These are phyloP conservation scores for Globisporangium paroecandrum DNA, from an alignment of 352 stramenopile genomes.

Conservation along the genomic window DNA sequence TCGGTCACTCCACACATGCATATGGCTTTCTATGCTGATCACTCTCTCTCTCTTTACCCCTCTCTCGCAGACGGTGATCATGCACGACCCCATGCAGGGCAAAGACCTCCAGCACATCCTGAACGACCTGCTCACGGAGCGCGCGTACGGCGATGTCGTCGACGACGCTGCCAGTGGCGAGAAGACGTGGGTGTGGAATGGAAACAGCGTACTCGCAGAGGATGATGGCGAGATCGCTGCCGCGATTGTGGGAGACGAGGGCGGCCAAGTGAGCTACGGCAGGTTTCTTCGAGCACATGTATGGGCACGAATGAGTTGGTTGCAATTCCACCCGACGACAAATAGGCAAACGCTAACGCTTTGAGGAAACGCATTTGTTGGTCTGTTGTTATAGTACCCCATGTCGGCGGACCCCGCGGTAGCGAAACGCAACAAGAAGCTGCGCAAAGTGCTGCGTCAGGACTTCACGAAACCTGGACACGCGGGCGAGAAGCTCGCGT, in stretches of 20 bases:
- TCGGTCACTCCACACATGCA: background rate
- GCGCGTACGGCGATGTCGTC: slow-evolving; percentile 32
- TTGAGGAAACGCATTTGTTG: background rate
- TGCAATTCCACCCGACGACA: background rate
- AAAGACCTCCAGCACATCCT: slow-evolving; percentile 71
- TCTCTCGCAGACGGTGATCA: slow-evolving; percentile 62
- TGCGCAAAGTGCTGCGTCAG: slow-evolving; percentile 56
- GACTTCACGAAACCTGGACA: slow-evolving; percentile 56
- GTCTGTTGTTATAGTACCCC: slow-evolving; percentile 37
- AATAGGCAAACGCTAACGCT: background rate
- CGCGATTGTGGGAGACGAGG: background rate
- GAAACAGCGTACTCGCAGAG: slow-evolving; percentile 21
- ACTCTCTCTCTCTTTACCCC: background rate
- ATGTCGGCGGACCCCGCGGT: slow-evolving; percentile 40
- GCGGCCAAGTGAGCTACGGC: slow-evolving; percentile 48
- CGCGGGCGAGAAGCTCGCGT: slow-evolving; percentile 40
- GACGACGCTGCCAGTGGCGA: slow-evolving; percentile 15
- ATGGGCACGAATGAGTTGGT: background rate
- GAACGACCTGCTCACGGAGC: slow-evolving; percentile 74
- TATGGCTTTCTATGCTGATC: background rate
- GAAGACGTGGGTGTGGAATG: slow-evolving; percentile 46
- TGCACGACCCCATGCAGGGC: slow-evolving; percentile 78
- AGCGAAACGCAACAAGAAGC: slow-evolving; percentile 58
- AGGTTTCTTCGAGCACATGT: slow-evolving; percentile 60
- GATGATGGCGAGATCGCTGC: background rate